Evolutionary conservation across 805 yeast genomes (phyloP).

Genomic region (Candida nitratophila): DNA sequence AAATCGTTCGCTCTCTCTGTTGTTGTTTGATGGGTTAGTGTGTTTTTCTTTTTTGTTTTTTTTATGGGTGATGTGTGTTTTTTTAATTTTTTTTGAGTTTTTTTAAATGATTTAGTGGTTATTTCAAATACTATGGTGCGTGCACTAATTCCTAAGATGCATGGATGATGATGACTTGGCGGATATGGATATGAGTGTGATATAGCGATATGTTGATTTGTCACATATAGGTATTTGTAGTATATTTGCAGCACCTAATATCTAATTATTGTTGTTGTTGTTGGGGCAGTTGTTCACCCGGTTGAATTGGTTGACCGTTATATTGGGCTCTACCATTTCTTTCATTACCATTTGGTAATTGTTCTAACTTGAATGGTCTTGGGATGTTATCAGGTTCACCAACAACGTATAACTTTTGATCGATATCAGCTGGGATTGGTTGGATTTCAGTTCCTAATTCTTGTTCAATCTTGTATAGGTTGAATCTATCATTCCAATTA

Average conservation of each 20-base stretch:
- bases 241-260: not conserved
- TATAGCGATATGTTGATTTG: too few species aligned
- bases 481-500: constrained; percentile 94
- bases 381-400: constrained; percentile 72
- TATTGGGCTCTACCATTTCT: constrained; percentile 16
- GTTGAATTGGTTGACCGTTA: constrained; percentile 25
- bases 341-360: constrained; percentile 28
- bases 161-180: too few species aligned
- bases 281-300: constrained; percentile 17
- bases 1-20: too few species aligned
- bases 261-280: constrained; percentile 8
- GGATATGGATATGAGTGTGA: too few species aligned
- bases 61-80: constrained; percentile 2
- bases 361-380: constrained; percentile 76
- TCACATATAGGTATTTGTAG: not conserved
- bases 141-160: too few species aligned
- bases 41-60: not conserved
- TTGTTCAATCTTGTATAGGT: constrained; percentile 90
- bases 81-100: constrained; percentile 6
- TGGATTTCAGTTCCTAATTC: constrained; percentile 96
- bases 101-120: too few species aligned
- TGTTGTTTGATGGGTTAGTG: too few species aligned
- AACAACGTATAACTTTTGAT: constrained; percentile 81
- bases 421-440: constrained; percentile 93
- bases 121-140: too few species aligned